A percentile compares a stretch with the other conserved stretches of the same genome.
Evolutionary conservation across 257 asterid species (phyloP).

Genomic region (Anisodus tanguticus): DNA sequence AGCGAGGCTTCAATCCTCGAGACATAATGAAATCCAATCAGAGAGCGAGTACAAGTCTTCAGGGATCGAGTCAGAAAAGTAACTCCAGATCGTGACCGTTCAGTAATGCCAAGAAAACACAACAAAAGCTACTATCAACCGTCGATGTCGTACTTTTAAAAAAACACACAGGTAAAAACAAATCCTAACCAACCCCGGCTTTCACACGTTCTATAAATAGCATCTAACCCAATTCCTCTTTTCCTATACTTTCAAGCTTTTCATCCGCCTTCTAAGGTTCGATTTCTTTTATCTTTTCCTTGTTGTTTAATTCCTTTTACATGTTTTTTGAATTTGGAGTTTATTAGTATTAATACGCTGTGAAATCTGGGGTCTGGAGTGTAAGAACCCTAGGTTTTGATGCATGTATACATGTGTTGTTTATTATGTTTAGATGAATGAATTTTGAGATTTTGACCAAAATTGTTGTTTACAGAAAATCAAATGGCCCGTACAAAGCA

Average conservation of each 20-base stretch:
- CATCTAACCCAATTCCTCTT: background rate
- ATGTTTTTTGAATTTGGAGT: background rate
- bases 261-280: background rate
- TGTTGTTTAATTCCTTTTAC: background rate
- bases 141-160: background rate
- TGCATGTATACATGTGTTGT: too few relatives aligned
- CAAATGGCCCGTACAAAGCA: conserved; percentile 22
- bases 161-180: background rate
- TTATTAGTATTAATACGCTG: too few relatives aligned
- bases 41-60: background rate
- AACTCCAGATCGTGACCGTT: background rate
- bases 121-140: background rate
- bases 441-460: background rate
- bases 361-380: too few relatives aligned
- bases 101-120: background rate
- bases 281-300: background rate
- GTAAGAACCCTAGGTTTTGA: too few relatives aligned
- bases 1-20: background rate
- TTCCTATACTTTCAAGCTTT: background rate
- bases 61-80: background rate
- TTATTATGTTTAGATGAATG: background rate
- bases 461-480: background rate
- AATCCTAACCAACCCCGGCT: conserved; percentile 7
- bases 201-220: conserved; percentile 23
- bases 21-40: background rate